Percentiles rank a stretch among this genome's conserved stretches.
phyloP scores from a whole-genome alignment of 2,329 filamentous ascomycete genomes.

The Monosporascus cannonballus region DNA sequence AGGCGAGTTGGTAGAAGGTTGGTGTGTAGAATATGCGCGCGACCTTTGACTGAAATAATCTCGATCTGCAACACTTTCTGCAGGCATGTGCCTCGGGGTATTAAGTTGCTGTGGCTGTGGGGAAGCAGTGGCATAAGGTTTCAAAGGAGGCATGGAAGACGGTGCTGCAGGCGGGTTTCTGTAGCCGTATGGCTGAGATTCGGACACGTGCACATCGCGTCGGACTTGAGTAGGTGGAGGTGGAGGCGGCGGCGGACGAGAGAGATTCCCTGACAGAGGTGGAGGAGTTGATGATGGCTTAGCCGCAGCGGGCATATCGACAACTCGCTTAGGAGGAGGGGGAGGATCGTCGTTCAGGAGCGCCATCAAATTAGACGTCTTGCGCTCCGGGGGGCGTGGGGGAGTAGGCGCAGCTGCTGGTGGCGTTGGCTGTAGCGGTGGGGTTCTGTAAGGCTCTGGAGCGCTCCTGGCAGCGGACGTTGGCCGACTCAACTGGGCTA shows the following conservation, averaged over 20 bases:
- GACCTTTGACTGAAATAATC: constrained; percentile 42
- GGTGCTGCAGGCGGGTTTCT: constrained; percentile 30
- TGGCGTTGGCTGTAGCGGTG: constrained; percentile 30
- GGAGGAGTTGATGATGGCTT: constrained; percentile 46
- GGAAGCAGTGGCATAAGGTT: constrained; percentile 45
- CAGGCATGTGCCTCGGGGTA: constrained; percentile 38
- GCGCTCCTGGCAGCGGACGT: constrained; percentile 21
- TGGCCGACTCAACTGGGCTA: constrained; percentile 25
- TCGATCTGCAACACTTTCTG: constrained; percentile 31
- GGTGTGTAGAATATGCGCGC: constrained; percentile 26
- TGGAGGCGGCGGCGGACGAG: constrained; percentile 33
- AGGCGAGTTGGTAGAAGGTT: constrained; percentile 37
- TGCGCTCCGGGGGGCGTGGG: constrained; percentile 42
- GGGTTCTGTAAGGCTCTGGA: constrained; percentile 26
- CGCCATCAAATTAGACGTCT: constrained; percentile 58
- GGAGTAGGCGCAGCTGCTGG: constrained; percentile 33
- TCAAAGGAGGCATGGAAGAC: constrained; percentile 48
- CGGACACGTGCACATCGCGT: constrained; percentile 35
- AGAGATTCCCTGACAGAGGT: constrained; percentile 34
- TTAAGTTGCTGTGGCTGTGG: constrained; percentile 43
- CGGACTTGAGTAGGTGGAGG: constrained; percentile 37
- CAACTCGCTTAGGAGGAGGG: constrained; percentile 43
- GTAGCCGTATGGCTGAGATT: constrained; percentile 41
- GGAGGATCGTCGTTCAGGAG: constrained; percentile 55
- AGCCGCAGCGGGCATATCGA: constrained; percentile 36